Evolutionary conservation across 2,329 filamentous ascomycete species (phyloP).

Genomic region (Neonectria magnoliae): DNA sequence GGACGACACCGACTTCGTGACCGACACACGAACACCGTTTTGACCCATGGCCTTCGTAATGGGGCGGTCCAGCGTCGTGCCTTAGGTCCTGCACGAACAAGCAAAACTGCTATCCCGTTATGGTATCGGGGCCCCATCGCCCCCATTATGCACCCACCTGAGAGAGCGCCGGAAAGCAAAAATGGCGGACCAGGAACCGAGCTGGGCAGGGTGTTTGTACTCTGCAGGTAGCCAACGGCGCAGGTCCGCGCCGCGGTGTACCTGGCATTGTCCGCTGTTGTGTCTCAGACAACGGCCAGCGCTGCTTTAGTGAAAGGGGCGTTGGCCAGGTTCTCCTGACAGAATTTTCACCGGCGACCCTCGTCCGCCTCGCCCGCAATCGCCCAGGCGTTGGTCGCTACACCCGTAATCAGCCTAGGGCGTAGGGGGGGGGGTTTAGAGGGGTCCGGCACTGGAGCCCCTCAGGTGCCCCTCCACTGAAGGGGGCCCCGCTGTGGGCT

Average conservation of each 20-base stretch:
- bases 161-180: slow-evolving; percentile 25
- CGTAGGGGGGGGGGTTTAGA: slow-evolving; percentile 14
- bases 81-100: slow-evolving; percentile 37
- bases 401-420: slow-evolving; percentile 37
- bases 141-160: slow-evolving; percentile 23
- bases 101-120: slow-evolving; percentile 24
- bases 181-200: slow-evolving; percentile 31
- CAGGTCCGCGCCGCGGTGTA: slow-evolving; percentile 25
- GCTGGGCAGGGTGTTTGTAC: slow-evolving; percentile 3
- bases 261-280: slow-evolving; percentile 28
- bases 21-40: slow-evolving; percentile 31
- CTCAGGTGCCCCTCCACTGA: slow-evolving; percentile 38
- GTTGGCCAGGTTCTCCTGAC: slow-evolving; percentile 44
- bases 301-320: slow-evolving; percentile 36
- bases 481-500: slow-evolving; percentile 40
- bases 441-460: slow-evolving; percentile 30
- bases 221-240: slow-evolving; percentile 27
- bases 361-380: slow-evolving; percentile 34
- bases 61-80: slow-evolving; percentile 31
- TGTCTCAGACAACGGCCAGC: slow-evolving; percentile 37
- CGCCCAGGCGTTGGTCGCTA: slow-evolving; percentile 33
- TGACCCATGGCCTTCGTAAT: slow-evolving; percentile 40
- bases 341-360: slow-evolving; percentile 43
- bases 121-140: slow-evolving; percentile 10
- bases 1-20: slow-evolving; percentile 39